Conservation (phyloP, 2,329 filamentous ascomycete species). For the Drechslerella coelobrocha region DNA sequence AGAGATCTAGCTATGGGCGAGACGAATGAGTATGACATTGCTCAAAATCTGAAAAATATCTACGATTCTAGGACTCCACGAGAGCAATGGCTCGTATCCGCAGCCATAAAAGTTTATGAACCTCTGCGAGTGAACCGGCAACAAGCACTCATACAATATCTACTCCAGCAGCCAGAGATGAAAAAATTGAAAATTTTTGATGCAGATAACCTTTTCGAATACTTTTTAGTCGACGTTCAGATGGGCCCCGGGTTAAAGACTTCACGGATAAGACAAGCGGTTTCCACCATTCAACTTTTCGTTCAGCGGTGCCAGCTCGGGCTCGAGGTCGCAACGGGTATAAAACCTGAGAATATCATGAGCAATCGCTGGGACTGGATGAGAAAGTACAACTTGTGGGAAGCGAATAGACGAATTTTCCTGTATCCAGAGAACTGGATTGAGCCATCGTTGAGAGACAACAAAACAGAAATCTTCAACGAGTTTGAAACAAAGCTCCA, state of each 20-base stretch:
- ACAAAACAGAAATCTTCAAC: conserved; percentile 55
- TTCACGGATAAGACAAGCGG: conserved; percentile 57
- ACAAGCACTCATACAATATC: background rate
- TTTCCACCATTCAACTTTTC: conserved; percentile 56
- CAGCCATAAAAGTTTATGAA: conserved; percentile 3
- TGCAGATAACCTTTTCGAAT: conserved; percentile 55
- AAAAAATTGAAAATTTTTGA: background rate
- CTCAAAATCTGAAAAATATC: background rate
- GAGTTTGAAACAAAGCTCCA: conserved; percentile 53
- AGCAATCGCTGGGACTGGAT: conserved; percentile 55
- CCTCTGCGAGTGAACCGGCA: conserved; percentile 2
- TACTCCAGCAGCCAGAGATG: conserved; percentile 2
- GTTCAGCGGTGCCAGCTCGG: conserved; percentile 56
- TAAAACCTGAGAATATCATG: background rate
- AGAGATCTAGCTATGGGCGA: background rate
- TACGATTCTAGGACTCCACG: conserved; percentile 6
- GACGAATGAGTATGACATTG: background rate
- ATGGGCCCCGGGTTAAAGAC: conserved; percentile 55
- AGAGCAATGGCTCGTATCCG: conserved; percentile 3
- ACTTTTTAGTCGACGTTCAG: conserved; percentile 56
- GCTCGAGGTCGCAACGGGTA: conserved; percentile 52
- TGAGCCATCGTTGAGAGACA: conserved; percentile 55
- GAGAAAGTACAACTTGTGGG: conserved; percentile 54
- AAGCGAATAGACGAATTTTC: conserved; percentile 56
- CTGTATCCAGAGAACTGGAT: conserved; percentile 57